phyloP scores from a whole-genome alignment of 2,329 filamentous ascomycete genomes.

The Paecilomyces variotii region DNA sequence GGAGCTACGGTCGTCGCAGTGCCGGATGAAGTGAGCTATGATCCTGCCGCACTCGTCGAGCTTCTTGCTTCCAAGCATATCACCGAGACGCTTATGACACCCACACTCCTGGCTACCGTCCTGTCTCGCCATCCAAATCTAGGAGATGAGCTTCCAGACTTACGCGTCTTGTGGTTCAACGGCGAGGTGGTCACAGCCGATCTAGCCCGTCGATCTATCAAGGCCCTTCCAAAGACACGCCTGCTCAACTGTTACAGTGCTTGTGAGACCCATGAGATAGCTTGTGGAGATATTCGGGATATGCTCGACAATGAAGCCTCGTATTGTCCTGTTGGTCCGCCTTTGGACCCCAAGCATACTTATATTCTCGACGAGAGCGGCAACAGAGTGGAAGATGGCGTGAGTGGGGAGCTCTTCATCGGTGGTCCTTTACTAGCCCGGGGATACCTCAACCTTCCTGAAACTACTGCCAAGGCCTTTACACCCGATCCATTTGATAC shows the following conservation, averaged over 20 bases:
- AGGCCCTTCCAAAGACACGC: constrained; percentile 59
- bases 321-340: constrained; percentile 67
- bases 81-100: constrained; percentile 78
- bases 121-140: constrained; percentile 62
- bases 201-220: constrained; percentile 59
- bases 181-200: constrained; percentile 77
- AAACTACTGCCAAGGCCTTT: constrained; percentile 68
- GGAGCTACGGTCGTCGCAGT: constrained; percentile 70
- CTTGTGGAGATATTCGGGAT: constrained; percentile 64
- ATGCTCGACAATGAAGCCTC: constrained; percentile 57
- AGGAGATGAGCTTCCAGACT: constrained; percentile 53
- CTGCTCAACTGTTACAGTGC: constrained; percentile 76
- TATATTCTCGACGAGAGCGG: constrained; percentile 67
- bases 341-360: constrained; percentile 58
- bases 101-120: constrained; percentile 67
- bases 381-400: constrained; percentile 54
- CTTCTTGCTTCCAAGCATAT: constrained; percentile 57
- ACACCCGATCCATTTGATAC: constrained; percentile 56
- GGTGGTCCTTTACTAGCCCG: constrained; percentile 66
- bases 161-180: constrained; percentile 70
- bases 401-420: constrained; percentile 65
- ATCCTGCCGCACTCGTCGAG: constrained; percentile 65
- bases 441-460: constrained; percentile 71
- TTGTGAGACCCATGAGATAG: constrained; percentile 73
- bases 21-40: constrained; percentile 69